Evolutionary conservation across 2,329 filamentous ascomycete species (phyloP).

Genomic region (Cordyceps sp.): DNA sequence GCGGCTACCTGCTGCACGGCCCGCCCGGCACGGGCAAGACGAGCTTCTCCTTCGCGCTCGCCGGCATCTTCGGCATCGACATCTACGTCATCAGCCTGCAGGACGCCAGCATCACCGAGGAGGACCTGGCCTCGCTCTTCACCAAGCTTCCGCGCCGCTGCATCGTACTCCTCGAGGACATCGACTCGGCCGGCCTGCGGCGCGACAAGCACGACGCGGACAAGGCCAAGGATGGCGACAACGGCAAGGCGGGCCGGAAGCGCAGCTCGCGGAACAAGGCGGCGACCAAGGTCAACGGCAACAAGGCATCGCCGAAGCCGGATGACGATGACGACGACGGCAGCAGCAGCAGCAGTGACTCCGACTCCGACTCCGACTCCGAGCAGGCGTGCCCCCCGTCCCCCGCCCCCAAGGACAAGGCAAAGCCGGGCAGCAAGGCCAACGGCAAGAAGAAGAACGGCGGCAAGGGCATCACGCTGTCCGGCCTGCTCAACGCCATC

Average conservation of each 20-base stretch:
- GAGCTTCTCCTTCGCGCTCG: conserved; percentile 47
- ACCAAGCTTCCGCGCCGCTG: conserved; percentile 43
- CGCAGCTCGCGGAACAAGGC: neutral
- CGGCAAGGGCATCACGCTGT: conserved; percentile 46
- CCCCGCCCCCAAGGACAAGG: too few species aligned
- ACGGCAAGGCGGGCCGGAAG: conserved; percentile 3
- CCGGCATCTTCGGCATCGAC: conserved; percentile 48
- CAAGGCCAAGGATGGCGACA: conserved; percentile 8
- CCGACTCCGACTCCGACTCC: too few species aligned
- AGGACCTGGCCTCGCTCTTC: conserved; percentile 42
- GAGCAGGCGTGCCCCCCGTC: too few species aligned
- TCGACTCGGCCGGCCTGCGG: conserved; percentile 46
- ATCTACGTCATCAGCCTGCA: conserved; percentile 44
- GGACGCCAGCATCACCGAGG: conserved; percentile 44
- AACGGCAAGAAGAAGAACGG: conserved; percentile 2
- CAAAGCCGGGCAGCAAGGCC: conserved; percentile 5
- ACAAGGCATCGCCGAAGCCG: too few species aligned
- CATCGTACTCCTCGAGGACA: conserved; percentile 52
- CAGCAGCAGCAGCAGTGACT: conserved; percentile 9
- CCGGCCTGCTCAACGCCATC: conserved; percentile 67
- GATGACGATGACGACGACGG: conserved; percentile 5
- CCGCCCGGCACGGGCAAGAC: conserved; percentile 63
- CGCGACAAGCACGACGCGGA: conserved; percentile 18
- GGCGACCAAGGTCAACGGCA: too few species aligned
- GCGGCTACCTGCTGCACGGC: conserved; percentile 65